These are phyloP conservation scores for Clitocybe nebularis DNA, from an alignment of 1,284 basidiomycete species.

Conservation along the genomic window DNA sequence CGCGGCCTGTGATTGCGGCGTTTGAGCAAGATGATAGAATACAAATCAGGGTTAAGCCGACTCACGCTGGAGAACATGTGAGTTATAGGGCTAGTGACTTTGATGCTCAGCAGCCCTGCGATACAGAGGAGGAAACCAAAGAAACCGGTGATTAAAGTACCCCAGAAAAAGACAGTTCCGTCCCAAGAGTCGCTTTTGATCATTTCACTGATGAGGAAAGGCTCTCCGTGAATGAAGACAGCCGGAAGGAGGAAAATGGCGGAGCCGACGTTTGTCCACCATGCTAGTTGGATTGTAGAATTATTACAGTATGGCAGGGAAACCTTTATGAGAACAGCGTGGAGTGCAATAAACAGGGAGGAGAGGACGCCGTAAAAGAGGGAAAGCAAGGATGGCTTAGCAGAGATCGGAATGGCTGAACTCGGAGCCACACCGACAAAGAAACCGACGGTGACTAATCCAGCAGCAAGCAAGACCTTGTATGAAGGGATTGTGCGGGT, in stretches of 20 bases:
- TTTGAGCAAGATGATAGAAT: conserved; percentile 4
- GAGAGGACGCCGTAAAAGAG: conserved; percentile 68
- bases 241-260: conserved; percentile 60
- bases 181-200: conserved; percentile 41
- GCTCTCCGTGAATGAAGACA: conserved; percentile 55
- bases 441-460: conserved; percentile 58
- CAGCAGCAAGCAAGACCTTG: conserved; percentile 50
- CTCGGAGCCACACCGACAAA: conserved; percentile 59
- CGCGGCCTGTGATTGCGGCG: conserved; percentile 44
- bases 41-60: conserved; percentile 16
- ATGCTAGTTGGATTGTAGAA: conserved; percentile 68
- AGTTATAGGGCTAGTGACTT: conserved; percentile 68
- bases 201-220: conserved; percentile 35
- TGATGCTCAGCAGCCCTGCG: conserved; percentile 67
- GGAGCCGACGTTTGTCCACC: conserved; percentile 72
- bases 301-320: conserved; percentile 64
- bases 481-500: conserved; percentile 44
- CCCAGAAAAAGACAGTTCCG: conserved; percentile 54
- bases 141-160: conserved; percentile 61
- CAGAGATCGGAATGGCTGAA: conserved; percentile 30
- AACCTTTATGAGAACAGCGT: conserved; percentile 69
- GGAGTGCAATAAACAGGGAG: conserved; percentile 68
- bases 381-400: conserved; percentile 49
- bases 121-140: conserved; percentile 72
- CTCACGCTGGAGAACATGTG: conserved; percentile 75